phyloP scores from a whole-genome alignment of 1,139 yeast species.

The Yamadazyma triangularis region DNA sequence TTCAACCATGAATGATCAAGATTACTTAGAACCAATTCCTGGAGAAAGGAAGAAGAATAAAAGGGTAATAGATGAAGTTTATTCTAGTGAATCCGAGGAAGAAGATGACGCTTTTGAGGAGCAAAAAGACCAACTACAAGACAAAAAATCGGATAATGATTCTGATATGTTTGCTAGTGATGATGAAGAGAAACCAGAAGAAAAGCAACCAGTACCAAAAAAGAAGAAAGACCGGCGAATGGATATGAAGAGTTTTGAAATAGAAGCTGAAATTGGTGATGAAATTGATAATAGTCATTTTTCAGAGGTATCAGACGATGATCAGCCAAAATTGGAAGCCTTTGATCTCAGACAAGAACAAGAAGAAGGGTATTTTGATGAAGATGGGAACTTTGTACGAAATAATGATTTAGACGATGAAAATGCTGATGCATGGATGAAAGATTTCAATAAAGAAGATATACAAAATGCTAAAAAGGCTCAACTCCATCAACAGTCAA shows the following conservation, averaged over 20 bases:
- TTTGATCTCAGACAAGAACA: conserved; percentile 57
- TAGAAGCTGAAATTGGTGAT: conserved; percentile 9
- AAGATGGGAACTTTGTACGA: conserved; percentile 56
- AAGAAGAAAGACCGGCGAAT: conserved; percentile 54
- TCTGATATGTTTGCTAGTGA: conserved; percentile 41
- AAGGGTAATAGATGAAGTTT: not conserved
- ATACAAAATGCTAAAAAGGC: conserved; percentile 46
- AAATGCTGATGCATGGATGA: conserved; percentile 18
- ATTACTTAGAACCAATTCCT: not conserved
- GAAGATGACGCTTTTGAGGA: conserved; percentile 6
- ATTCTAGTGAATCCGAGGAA: not conserved
- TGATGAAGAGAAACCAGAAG: conserved; percentile 12
- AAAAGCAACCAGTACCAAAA: conserved; percentile 1
- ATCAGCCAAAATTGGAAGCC: conserved; percentile 45
- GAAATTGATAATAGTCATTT: conserved; percentile 3
- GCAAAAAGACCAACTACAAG: conserved; percentile 5
- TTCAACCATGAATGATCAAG: not conserved
- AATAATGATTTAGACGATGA: conserved; percentile 28
- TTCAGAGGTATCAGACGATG: conserved; percentile 2
- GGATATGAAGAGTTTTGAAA: conserved; percentile 29
- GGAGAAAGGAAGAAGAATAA: not conserved
- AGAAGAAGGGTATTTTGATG: conserved; percentile 59
- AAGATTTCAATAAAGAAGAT: conserved; percentile 45
- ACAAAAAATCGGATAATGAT: conserved; percentile 11
- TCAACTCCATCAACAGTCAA: conserved; percentile 21